Evolutionary conservation across 345 rosid genomes (phyloP), one percentile per base, ranked within the genome.

Genomic region (Rhodomyrtus tomentosa): DNA sequence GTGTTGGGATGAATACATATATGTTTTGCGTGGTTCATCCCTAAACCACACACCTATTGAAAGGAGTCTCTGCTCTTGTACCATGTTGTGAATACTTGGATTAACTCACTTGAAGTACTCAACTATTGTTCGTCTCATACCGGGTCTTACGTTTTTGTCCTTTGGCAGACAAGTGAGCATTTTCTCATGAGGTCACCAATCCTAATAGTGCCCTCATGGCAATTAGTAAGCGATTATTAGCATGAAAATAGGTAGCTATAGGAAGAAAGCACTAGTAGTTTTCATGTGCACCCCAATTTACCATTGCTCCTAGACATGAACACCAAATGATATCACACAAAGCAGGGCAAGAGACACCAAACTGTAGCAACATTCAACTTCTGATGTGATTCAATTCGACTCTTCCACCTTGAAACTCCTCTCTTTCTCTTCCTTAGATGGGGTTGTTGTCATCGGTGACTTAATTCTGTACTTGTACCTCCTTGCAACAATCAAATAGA

Each of bases 381-480:
- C 38, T 29, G 38, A 27, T 59, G 38, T 5, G 36, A 27, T 58
- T 58, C 72, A 14, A 58, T 27, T 29, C 13, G 38, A 58, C n/a
- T 55, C 72, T 58, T 58, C 72, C 72, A 58, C 72, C 18, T 58
- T 58, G 14, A 18, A 13, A 29, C 14, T 14, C 72, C 72, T 58
- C 36, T 10, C 72, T 27, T 27, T 58, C 36, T 10, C 72, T 27
- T 27, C 72, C 72, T 58, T 8, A 0, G 36, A 29, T 6, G 38
- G 18, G 0, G 93, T 88, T 38, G 16, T 36, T 14, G 82, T 62
- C 85, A 85, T 83, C 0, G 93, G 91, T 27, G 72, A 58, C 72
- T 58, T 24, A 55, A 22, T 50, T 59, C 55, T 50, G 48, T 82
- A 82, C 22, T 18, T 53, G 49, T 53, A 82, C 59, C 54, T 0